phyloP scores from a whole-genome alignment of 2,329 filamentous ascomycete genomes.

The Penicillium sp. region DNA sequence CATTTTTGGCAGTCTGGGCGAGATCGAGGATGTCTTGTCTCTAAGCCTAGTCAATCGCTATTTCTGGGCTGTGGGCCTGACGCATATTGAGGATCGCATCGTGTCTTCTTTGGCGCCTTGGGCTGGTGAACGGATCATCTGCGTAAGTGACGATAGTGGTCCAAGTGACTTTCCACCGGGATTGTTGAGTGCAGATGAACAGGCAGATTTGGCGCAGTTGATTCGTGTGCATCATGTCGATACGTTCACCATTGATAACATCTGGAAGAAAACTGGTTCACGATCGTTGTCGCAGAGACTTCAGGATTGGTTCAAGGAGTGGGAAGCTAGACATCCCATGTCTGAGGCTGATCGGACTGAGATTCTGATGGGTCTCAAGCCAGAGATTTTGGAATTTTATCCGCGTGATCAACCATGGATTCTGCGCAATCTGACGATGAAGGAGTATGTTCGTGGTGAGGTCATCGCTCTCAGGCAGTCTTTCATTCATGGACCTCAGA shows the following conservation, averaged over 20 bases:
- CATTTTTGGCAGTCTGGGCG: conserved; percentile 10
- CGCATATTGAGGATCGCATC: conserved; percentile 19
- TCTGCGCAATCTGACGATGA: conserved; percentile 35
- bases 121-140: conserved; percentile 32
- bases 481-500: conserved; percentile 30
- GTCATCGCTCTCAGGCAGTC: conserved; percentile 27
- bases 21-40: conserved; percentile 14
- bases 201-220: conserved; percentile 19
- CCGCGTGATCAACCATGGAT: conserved; percentile 31
- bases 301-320: conserved; percentile 10
- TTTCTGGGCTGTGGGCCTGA: conserved; percentile 19
- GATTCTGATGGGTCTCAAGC: conserved; percentile 15
- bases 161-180: conserved; percentile 11
- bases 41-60: conserved; percentile 19
- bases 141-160: conserved; percentile 20
- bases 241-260: conserved; percentile 1
- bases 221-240: conserved; percentile 2
- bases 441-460: conserved; percentile 32
- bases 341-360: conserved; percentile 15
- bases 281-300: conserved; percentile 14
- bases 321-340: conserved; percentile 9
- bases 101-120: conserved; percentile 23
- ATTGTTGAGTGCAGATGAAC: conserved; percentile 4
- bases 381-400: conserved; percentile 24
- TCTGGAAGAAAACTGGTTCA: conserved; percentile 8